Evolutionary conservation across 306 rosid genomes (phyloP).

Genomic region (Vicia sativa): DNA sequence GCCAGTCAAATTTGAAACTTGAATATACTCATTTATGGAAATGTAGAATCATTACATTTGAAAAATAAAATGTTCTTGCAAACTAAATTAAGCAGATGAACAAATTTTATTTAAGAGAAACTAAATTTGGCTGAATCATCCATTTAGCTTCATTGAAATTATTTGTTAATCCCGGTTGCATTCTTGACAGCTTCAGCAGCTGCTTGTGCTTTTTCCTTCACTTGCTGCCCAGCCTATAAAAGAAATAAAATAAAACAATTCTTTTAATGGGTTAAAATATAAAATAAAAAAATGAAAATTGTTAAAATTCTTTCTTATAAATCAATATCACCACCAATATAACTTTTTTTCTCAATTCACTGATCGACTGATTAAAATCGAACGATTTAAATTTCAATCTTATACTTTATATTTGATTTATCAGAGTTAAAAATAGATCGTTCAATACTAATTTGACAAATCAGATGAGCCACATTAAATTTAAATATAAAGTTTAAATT

Average conservation of each 20-base stretch:
- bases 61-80: conserved; percentile 13
- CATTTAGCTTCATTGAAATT: conserved; percentile 32
- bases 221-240: conserved; percentile 52
- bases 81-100: neutral
- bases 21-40: conserved; percentile 2
- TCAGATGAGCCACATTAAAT: no score
- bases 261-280: neutral
- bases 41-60: conserved; percentile 5
- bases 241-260: neutral
- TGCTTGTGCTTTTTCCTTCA: conserved; percentile 54
- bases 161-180: conserved; percentile 70
- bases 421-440: no score
- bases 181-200: conserved; percentile 63
- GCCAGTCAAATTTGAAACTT: neutral
- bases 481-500: no score
- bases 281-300: neutral
- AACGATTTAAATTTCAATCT: no score
- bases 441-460: no score
- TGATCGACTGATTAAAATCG: no score
- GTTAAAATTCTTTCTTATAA: no score
- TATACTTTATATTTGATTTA: no score
- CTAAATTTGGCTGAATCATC: conserved; percentile 7
- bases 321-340: no score
- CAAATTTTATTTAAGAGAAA: conserved; percentile 30
- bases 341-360: no score